A percentile compares a stretch with the other conserved stretches of the same genome.
phyloP scores from a whole-genome alignment of 1,284 basidiomycete genomes.

The Malassezia nana region DNA sequence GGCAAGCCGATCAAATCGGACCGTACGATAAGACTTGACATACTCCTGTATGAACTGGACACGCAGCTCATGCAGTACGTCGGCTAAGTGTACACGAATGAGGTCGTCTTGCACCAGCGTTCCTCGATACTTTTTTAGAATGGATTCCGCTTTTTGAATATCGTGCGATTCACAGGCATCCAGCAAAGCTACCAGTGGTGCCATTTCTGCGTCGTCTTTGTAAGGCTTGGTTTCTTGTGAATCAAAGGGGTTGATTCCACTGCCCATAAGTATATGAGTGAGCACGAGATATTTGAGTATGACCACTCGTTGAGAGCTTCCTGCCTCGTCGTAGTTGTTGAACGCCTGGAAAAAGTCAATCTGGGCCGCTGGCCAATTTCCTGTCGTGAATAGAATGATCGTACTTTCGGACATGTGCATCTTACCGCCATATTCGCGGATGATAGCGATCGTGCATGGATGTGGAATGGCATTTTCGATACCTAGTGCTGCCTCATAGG shows the following conservation, averaged over 20 bases:
- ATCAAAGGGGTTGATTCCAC: slow-evolving; percentile 97
- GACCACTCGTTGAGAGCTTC: slow-evolving; percentile 88
- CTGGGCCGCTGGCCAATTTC: slow-evolving; percentile 89
- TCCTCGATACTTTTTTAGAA: slow-evolving; percentile 75
- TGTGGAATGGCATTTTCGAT: slow-evolving; percentile 95
- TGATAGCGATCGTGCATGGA: slow-evolving; percentile 95
- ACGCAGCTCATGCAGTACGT: slow-evolving; percentile 78
- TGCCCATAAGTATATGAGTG: slow-evolving; percentile 95
- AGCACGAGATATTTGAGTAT: slow-evolving; percentile 97
- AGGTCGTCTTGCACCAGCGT: slow-evolving; percentile 93
- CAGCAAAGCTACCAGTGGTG: slow-evolving; percentile 93
- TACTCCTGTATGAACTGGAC: slow-evolving; percentile 95
- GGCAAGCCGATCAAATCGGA: slow-evolving; percentile 60
- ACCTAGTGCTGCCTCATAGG: slow-evolving; percentile 84
- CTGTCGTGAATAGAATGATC: slow-evolving; percentile 52
- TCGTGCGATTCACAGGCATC: slow-evolving; percentile 91
- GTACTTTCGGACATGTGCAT: slow-evolving; percentile 99
- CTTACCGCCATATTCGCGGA: slow-evolving; percentile 97
- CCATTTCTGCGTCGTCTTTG: slow-evolving; percentile 89
- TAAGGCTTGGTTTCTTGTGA: slow-evolving; percentile 97
- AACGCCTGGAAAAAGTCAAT: slow-evolving; percentile 99
- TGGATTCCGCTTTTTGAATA: slow-evolving; percentile 89
- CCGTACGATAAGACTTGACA: slow-evolving; percentile 87
- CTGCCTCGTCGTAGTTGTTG: slow-evolving; percentile 95
- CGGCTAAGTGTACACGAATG: slow-evolving; percentile 85